Evolutionary conservation across 257 asterid genomes (phyloP), one percentile per base, ranked within the genome.

Genomic region (Lithospermum erythrorhizon): DNA sequence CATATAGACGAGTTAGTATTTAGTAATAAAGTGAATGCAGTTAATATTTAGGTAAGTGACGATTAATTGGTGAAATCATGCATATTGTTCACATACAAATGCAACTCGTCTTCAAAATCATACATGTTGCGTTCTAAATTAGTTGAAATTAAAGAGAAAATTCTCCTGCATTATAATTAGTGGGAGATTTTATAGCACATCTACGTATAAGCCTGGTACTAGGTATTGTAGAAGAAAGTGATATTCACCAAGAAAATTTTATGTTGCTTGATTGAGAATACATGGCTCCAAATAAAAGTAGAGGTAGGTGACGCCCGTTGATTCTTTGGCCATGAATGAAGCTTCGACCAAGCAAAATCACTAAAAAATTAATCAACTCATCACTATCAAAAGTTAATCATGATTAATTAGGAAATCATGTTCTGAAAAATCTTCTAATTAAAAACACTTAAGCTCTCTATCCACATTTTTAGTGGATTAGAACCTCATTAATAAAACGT

Each of bases 401-500:
- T 53, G 11, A 20, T n/a, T 53, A 13, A 20, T 14, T 41, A 41
- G 49, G 16, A 53, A 63, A 63, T 63, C 21, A n/a, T 55, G 21
- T 22, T 53, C 8, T 15, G 27, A 29, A 55, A 64, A 58, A 61
- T 64, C 68, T 54, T 69, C 65, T 53, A 27, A 55, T 67, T 74
- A 68, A 20, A 53, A 41, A 41, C 3, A 21, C 63, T 17, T 9
- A 57, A n/a, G 59, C 3, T 73, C 62, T 25, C 63, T 77, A 76
- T 62, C 21, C 74, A n/a, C 49, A 41, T 53, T 53, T 22, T 53
- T 60, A 79, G 83, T 81, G 88, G 86, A 65, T 70, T 67, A 71
- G 57, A 80, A 72, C 74, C 65, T 66, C 65, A 45, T 53, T 70
- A 51, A 64, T 60, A 67, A 65, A 35, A 71, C 77, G 82, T 78